Evolutionary conservation across 2,329 filamentous ascomycete species (phyloP), one percentile per base, ranked within the genome.

Genomic region (Atkinsonella texensis): DNA sequence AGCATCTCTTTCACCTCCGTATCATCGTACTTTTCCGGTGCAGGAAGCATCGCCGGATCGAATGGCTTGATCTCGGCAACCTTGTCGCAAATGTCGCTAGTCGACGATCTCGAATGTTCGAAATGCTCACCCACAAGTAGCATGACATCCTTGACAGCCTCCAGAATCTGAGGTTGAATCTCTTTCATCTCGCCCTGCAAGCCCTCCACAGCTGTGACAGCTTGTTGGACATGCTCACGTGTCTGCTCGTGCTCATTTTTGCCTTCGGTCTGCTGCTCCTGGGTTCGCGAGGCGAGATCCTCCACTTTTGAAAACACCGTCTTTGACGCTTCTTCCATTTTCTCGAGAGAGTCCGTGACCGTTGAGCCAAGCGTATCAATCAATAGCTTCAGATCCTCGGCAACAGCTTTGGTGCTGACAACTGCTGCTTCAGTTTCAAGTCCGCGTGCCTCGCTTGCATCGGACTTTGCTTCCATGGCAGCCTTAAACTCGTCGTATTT

Each of bases 401-500:
- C 83, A 50, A 94, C 80, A 4, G 79, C 76, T 68, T 89, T 95
- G 28, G 86, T 91, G 54, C 76, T 80, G 15, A 82, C 74, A 8
- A 94, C 73, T 4, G 89, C 81, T 51, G 86, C 83, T 53, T 90
- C 80, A 55, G 89, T 83, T 56, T 85, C 79, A 35, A 78, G 70
- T 33, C 87, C 82, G 53, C 86, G 84, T 56, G 86, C 83, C 59
- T 91, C 88, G 50, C 82, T 80, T 35, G 84, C 77, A 57, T 83
- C 82, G 47, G 83, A 79, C 59, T 86, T 86, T 46, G 87, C 84
- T 44, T 94, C 86, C 32, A 88, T 77, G 8, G 81, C 73, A 18
- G 77, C 71, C 62, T 94, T 86, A 56, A 90, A 84, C 54, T 93
- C 88, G 51, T 96, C 90, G 62, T 95, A 94, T 65, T 94, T 96